Percentiles rank a stretch among this genome's conserved stretches.
Evolutionary conservation across 2,329 filamentous ascomycete species (phyloP).

Genomic region (Knufia petricola): DNA sequence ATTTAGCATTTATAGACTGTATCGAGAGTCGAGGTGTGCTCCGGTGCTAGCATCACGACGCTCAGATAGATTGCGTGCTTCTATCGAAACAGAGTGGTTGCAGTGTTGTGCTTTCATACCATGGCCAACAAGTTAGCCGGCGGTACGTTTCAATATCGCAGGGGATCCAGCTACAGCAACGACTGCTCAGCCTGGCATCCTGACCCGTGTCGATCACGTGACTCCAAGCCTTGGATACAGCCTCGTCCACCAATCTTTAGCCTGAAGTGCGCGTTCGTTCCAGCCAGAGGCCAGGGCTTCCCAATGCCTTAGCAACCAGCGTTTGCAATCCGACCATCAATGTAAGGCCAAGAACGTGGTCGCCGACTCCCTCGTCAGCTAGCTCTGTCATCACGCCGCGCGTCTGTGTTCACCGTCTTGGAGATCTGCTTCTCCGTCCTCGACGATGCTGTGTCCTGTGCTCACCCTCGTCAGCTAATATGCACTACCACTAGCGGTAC

Average conservation of each 20-base stretch:
- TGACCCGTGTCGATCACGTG: neutral
- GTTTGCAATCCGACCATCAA: neutral
- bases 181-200: neutral
- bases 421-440: constrained; percentile 1
- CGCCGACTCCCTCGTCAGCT: neutral
- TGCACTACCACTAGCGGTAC: constrained; percentile 2
- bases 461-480: constrained; percentile 2
- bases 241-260: neutral
- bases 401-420: constrained; percentile 1
- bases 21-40: neutral
- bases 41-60: too few relatives aligned
- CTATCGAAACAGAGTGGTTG: too few relatives aligned
- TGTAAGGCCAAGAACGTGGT: constrained; percentile 3
- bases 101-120: too few relatives aligned
- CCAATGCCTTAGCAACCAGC: constrained; percentile 1
- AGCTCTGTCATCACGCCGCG: constrained; percentile 2
- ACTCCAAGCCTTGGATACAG: constrained; percentile 1
- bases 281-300: constrained; percentile 1
- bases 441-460: constrained; percentile 3
- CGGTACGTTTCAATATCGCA: too few relatives aligned
- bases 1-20: constrained; percentile 1
- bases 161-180: neutral
- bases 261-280: too few relatives aligned
- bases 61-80: too few relatives aligned
- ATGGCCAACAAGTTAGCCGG: too few relatives aligned